A percentile compares a stretch with the other conserved stretches of the same genome.
Conservation (phyloP, 768 basidiomycete species). For the Kondoa malvinella region DNA sequence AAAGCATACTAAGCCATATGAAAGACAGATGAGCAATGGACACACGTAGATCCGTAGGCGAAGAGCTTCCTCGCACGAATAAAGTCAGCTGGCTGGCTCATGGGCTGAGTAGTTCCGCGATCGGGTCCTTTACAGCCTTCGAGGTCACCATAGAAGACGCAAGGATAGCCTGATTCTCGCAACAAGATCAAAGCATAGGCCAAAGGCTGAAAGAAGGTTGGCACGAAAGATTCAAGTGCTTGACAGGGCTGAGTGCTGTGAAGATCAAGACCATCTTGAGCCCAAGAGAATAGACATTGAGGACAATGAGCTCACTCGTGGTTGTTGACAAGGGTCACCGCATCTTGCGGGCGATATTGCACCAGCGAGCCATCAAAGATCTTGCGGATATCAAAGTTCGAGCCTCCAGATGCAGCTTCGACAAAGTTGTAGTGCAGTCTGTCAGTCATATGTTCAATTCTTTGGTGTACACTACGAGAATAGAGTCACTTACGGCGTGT, state of each 20-base stretch:
- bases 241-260: slow-evolving; percentile 34
- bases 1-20: neutral
- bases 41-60: slow-evolving; percentile 27
- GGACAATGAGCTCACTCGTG: neutral
- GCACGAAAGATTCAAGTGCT: slow-evolving; percentile 35
- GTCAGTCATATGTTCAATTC: too few species aligned
- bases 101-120: slow-evolving; percentile 31
- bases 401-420: slow-evolving; percentile 31
- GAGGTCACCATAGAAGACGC: slow-evolving; percentile 31
- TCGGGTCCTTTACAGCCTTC: slow-evolving; percentile 30
- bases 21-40: neutral
- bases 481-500: slow-evolving; percentile 29
- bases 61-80: slow-evolving; percentile 23
- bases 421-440: slow-evolving; percentile 33
- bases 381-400: slow-evolving; percentile 32
- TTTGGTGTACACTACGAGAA: too few species aligned
- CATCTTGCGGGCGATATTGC: slow-evolving; percentile 33
- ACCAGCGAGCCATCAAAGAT: slow-evolving; percentile 36
- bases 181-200: slow-evolving; percentile 36
- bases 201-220: slow-evolving; percentile 34
- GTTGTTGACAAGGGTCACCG: slow-evolving; percentile 16
- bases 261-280: slow-evolving; percentile 28
- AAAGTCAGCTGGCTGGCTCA: slow-evolving; percentile 33
- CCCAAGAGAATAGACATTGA: slow-evolving; percentile 21
- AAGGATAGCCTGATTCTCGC: slow-evolving; percentile 34